phyloP scores from a whole-genome alignment of 345 rosid species.

The Nasturtium officinale region DNA sequence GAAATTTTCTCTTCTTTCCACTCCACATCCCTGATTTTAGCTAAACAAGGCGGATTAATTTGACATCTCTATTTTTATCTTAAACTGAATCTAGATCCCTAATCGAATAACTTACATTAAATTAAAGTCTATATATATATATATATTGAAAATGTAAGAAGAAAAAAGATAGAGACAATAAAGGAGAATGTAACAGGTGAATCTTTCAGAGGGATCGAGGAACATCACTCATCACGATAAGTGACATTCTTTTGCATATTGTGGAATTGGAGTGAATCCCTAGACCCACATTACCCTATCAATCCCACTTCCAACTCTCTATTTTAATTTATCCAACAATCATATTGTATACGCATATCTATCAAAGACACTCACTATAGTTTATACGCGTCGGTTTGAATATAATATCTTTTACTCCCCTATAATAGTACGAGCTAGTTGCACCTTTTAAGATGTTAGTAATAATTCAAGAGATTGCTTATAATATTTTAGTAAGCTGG shows the following conservation, averaged over 20 bases:
- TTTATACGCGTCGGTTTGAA: conserved; percentile 35
- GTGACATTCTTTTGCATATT: conserved; percentile 63
- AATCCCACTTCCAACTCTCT: conserved; percentile 56
- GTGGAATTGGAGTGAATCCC: conserved; percentile 69
- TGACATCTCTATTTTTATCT: conserved; percentile 2
- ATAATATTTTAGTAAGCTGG: conserved; percentile 33
- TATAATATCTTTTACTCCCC: conserved; percentile 18
- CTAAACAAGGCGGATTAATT: conserved; percentile 19
- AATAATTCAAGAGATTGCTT: conserved; percentile 40
- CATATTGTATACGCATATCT: conserved; percentile 29
- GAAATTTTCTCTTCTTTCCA: conserved; percentile 10
- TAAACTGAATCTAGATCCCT: conserved; percentile 29
- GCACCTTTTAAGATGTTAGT: conserved; percentile 42
- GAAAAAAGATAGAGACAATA: conserved; percentile 43
- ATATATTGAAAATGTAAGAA: conserved; percentile 53
- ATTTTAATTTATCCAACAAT: conserved; percentile 26
- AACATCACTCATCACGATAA: conserved; percentile 53
- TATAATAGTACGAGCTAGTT: conserved; percentile 38
- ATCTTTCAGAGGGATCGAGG: conserved; percentile 70
- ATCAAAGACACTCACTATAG: conserved; percentile 21
- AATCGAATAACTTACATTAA: conserved; percentile 9
- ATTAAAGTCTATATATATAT: conserved; percentile 19
- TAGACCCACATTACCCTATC: conserved; percentile 55
- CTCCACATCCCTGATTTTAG: conserved; percentile 7
- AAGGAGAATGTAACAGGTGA: conserved; percentile 57